Conservation (phyloP, 1,284 basidiomycete species). For the Cryptococcus hybrid region DNA sequence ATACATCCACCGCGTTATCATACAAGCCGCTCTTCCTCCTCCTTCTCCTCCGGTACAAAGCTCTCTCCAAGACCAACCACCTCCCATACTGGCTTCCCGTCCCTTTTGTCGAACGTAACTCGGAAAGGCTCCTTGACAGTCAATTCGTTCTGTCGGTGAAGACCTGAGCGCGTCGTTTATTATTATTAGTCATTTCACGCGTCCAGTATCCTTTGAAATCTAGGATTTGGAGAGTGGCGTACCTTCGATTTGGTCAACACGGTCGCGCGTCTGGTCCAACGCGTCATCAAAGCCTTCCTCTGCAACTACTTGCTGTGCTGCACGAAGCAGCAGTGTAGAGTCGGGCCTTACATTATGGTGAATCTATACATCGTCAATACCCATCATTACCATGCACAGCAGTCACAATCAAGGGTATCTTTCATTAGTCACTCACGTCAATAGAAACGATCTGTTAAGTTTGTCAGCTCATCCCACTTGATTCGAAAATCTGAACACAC, state of each 20-base stretch:
- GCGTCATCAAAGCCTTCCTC: constrained; percentile 70
- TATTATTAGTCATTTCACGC: not conserved
- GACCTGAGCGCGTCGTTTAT: constrained; percentile 21
- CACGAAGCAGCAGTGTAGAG: constrained; percentile 68
- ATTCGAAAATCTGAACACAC: constrained; percentile 25
- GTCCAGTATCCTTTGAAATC: not conserved
- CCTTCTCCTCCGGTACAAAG: constrained; percentile 43
- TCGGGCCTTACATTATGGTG: constrained; percentile 75
- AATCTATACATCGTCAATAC: constrained; percentile 47
- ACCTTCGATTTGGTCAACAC: constrained; percentile 61
- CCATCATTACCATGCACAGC: not conserved
- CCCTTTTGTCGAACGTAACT: constrained; percentile 30
- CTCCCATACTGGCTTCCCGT: constrained; percentile 32
- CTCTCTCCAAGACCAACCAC: constrained; percentile 46
- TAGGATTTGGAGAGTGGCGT: constrained; percentile 5
- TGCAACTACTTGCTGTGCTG: constrained; percentile 65
- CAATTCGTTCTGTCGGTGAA: constrained; percentile 49
- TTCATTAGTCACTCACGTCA: constrained; percentile 59
- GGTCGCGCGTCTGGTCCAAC: constrained; percentile 65
- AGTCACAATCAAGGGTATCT: not conserved
- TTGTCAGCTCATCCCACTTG: not conserved
- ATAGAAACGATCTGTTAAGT: constrained; percentile 66
- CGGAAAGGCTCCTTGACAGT: constrained; percentile 50
- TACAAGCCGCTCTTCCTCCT: constrained; percentile 24
- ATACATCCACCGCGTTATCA: constrained; percentile 1